Evolutionary conservation across 495 filamentous ascomycete species (phyloP).

Genomic region (Penicillium simplicissimum): DNA sequence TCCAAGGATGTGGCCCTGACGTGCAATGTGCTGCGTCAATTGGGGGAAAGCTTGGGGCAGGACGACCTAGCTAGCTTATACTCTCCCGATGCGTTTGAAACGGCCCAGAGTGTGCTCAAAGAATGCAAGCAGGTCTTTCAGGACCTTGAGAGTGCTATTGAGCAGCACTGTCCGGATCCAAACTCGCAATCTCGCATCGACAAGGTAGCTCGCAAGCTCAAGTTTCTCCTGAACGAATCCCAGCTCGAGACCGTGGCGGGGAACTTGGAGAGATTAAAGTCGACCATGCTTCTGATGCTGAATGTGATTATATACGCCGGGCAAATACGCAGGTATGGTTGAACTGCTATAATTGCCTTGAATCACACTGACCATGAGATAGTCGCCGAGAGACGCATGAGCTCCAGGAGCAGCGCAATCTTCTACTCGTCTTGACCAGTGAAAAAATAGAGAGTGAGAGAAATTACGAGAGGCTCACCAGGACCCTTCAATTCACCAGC

Average conservation of each 20-base stretch:
- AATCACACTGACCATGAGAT: background rate
- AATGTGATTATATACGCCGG: background rate
- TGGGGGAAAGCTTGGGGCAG: background rate
- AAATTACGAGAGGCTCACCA: background rate
- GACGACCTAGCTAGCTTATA: background rate
- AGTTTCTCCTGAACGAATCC: background rate
- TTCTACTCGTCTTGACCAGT: background rate
- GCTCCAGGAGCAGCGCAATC: background rate
- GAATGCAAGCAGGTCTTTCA: background rate
- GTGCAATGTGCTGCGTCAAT: constrained; percentile 7
- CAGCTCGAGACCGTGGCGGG: background rate
- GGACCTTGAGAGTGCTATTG: background rate
- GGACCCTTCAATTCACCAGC: background rate
- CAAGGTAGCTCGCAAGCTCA: background rate
- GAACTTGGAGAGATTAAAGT: background rate
- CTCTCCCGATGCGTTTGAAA: background rate
- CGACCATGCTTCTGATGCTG: background rate
- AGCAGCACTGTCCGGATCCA: background rate
- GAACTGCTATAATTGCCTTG: background rate
- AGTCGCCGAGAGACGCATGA: background rate
- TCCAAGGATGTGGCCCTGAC: constrained; percentile 39
- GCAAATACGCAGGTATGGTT: background rate
- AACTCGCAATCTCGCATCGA: background rate
- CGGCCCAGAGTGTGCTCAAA: background rate
- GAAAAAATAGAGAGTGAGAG: background rate